Conservation (phyloP, 805 yeast species). For the Candida sithepensis region DNA sequence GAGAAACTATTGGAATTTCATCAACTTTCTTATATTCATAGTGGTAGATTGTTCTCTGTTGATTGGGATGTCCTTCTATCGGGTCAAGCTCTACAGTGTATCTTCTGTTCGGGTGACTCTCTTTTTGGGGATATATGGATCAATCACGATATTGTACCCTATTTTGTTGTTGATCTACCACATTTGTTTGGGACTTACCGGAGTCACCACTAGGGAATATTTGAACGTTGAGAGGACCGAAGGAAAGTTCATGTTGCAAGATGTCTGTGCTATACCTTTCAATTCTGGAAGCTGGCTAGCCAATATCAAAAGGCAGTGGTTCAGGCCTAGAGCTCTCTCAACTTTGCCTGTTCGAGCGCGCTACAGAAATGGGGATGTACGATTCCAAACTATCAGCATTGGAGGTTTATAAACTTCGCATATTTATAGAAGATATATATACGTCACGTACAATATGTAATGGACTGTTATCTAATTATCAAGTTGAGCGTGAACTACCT, state of each 20-base stretch:
- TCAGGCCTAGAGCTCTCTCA: conserved; percentile 39
- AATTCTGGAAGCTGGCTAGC: conserved; percentile 27
- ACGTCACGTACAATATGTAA: too few species aligned
- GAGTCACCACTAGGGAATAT: conserved; percentile 72
- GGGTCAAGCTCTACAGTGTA: conserved; percentile 18
- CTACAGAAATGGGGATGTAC: conserved; percentile 35
- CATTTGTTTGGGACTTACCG: conserved; percentile 47
- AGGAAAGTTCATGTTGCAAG: conserved; percentile 21
- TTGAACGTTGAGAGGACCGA: conserved; percentile 40
- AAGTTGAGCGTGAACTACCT: too few species aligned
- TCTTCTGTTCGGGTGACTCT: conserved; percentile 39
- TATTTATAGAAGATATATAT: too few species aligned
- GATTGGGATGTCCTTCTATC: conserved; percentile 30
- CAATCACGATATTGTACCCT: conserved; percentile 53
- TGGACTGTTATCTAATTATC: too few species aligned
- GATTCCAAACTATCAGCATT: conserved; percentile 28
- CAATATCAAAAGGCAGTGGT: conserved; percentile 33
- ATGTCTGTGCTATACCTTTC: conserved; percentile 36
- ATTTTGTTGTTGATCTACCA: conserved; percentile 50
- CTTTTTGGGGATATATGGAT: conserved; percentile 48
- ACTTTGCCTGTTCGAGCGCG: conserved; percentile 27
- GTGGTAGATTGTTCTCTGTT: conserved; percentile 29
- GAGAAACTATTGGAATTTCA: conserved; percentile 62
- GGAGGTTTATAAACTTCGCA: conserved; percentile 6
- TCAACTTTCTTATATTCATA: conserved; percentile 43